Base-by-base conservation (phyloP, 345 rosid species). In the Dipteronia dyeriana region DNA sequence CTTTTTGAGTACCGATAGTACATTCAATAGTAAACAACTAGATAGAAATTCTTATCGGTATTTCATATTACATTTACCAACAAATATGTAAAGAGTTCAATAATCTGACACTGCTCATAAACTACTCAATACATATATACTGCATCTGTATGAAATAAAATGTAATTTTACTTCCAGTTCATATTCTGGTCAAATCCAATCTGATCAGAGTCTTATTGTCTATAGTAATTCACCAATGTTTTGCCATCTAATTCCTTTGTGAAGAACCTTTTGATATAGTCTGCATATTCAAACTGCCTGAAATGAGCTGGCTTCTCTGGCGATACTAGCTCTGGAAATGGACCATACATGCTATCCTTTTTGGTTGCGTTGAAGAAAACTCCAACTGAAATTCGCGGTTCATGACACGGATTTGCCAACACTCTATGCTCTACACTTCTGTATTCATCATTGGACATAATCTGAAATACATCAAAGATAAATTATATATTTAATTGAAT, bases 391-490 rank as follows among this genome's bases (percentile, higher is more conserved):
- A 85, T 77, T 25, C 86, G 62, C 2, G 92, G 79, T 22, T 85
- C 77, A 1, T 7, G 64, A 2, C 64, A 49, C 6, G 88, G 72
- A 79, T 87, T 87, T 0, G 89, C 92, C 79, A 87, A 57, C 66
- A 87, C 87, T 56, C 90, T 78, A 47, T 87, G 89, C 61, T 84
- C 86, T 26, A 82, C 84, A 22, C 88, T 84, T 70, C 3, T 76
- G 77, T 83, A 88, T 64, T 86, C 87, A 8, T 84, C 85, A 38
- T 88, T 88, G 0, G 90, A 87, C 77, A 87, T 22, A 0, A 89
- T 86, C 88, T 89, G 29, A 26, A 63, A 25, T 11, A 63, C 3
- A 26, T 63, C 66, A 34, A 34, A 34, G 4, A 34, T 34, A 34
- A 34, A 34, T 34, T 34, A 4, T 0, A 34, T 34, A 34, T 34